These are phyloP conservation scores for Pseudonitzschia multistriata DNA, from an alignment of 108 stramenopile species.

Conservation along the genomic window DNA sequence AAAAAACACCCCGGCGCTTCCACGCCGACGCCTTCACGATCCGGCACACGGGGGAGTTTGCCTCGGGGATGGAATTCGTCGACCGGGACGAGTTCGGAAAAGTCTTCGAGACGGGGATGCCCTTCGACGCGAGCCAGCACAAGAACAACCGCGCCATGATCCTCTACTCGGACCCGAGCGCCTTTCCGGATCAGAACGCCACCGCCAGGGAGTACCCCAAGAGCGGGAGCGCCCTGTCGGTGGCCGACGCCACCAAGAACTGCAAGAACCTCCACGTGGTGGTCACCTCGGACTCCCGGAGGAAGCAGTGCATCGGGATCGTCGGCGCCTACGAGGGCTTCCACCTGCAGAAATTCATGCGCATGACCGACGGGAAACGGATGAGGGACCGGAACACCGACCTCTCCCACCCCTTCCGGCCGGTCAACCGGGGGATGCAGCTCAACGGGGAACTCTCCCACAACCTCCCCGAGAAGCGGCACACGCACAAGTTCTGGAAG, in stretches of 20 bases:
- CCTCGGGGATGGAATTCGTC: constrained; percentile 7
- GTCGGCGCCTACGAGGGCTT: constrained; percentile 74
- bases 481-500: constrained; percentile 38
- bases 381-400: constrained; percentile 12
- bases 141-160: constrained; percentile 20
- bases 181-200: constrained; percentile 23
- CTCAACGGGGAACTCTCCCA: constrained; percentile 43
- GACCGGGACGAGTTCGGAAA: constrained; percentile 25
- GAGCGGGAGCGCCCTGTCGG: constrained; percentile 8
- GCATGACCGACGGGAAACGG: constrained; percentile 23
- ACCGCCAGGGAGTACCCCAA: not conserved
- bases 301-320: constrained; percentile 62
- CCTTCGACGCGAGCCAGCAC: constrained; percentile 9
- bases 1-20: not conserved
- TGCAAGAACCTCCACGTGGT: constrained; percentile 68
- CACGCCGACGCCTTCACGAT: not conserved
- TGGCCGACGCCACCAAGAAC: constrained; percentile 56
- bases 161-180: constrained; percentile 17
- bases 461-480: constrained; percentile 22
- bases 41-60: not conserved
- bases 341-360: constrained; percentile 75
- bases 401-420: constrained; percentile 32
- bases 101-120: constrained; percentile 20
- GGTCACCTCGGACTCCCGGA: constrained; percentile 28
- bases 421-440: constrained; percentile 52